Conservation (phyloP, 352 stramenopile species). For the Phytophthora tubulina region DNA sequence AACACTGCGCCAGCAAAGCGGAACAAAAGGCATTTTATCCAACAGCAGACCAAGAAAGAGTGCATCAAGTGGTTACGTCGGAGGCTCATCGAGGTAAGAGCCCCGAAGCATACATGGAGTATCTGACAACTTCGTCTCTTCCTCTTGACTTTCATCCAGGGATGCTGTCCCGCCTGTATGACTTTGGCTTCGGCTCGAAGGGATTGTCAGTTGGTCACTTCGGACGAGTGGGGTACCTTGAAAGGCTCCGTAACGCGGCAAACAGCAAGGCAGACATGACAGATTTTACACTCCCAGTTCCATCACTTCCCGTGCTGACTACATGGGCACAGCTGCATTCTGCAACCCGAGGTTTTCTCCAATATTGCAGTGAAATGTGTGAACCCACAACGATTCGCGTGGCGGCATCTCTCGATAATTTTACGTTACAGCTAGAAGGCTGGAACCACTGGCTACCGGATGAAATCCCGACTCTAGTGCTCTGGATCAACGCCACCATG, state of each 20-base stretch:
- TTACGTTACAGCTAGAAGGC: constrained; percentile 40
- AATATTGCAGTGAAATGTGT: constrained; percentile 7
- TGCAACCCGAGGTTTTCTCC: background rate
- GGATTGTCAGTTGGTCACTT: constrained; percentile 6
- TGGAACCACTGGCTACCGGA: constrained; percentile 3
- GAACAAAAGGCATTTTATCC: background rate
- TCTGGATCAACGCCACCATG: background rate
- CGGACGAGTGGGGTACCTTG: background rate
- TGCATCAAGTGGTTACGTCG: background rate
- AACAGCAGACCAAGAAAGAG: background rate
- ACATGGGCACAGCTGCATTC: background rate
- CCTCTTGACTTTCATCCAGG: background rate
- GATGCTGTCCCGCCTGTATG: background rate
- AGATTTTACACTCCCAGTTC: background rate
- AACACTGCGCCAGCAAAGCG: background rate
- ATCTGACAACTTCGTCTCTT: background rate
- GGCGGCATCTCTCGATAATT: background rate
- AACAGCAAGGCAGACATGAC: background rate
- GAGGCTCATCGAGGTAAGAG: constrained; percentile 2
- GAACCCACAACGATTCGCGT: background rate
- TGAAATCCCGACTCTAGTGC: constrained; percentile 5
- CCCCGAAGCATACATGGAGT: background rate
- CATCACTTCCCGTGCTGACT: background rate
- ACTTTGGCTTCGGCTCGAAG: background rate
- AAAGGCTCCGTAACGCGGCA: background rate